A percentile compares a stretch with the other conserved stretches of the same genome.
These are phyloP conservation scores for Aspergillus diversus DNA, from an alignment of 495 filamentous ascomycete genomes.

Conservation along the genomic window DNA sequence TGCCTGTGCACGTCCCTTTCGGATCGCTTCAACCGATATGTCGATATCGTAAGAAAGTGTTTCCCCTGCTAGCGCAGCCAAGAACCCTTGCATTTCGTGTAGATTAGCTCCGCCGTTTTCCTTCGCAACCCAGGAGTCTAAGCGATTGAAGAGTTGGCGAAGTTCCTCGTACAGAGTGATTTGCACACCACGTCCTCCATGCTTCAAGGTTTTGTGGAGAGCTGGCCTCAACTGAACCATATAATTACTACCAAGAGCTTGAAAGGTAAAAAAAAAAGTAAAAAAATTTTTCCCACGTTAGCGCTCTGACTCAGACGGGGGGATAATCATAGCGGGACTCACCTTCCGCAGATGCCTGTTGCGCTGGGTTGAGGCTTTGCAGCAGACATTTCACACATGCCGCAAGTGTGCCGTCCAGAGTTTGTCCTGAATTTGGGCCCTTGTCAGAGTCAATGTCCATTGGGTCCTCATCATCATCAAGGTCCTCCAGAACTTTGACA, in stretches of 20 bases:
- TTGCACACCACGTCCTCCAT: slow-evolving; percentile 46
- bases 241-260: slow-evolving; percentile 35
- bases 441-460: slow-evolving; percentile 69
- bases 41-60: slow-evolving; percentile 41
- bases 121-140: slow-evolving; percentile 34
- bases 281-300: slow-evolving; percentile 28
- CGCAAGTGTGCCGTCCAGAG: slow-evolving; percentile 46
- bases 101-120: slow-evolving; percentile 25
- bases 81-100: slow-evolving; percentile 28
- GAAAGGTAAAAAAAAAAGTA: slow-evolving; percentile 10
- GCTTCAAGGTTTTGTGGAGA: slow-evolving; percentile 38
- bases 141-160: slow-evolving; percentile 41
- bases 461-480: slow-evolving; percentile 57
- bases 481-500: slow-evolving; percentile 57
- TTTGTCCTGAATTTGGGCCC: slow-evolving; percentile 38
- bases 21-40: slow-evolving; percentile 43
- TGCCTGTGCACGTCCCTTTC: slow-evolving; percentile 46
- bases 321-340: slow-evolving; percentile 20
- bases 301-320: slow-evolving; percentile 6
- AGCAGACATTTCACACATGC: slow-evolving; percentile 51
- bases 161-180: slow-evolving; percentile 49
- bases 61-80: slow-evolving; percentile 35
- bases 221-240: slow-evolving; percentile 36
- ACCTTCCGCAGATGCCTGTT: slow-evolving; percentile 35
- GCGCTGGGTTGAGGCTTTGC: slow-evolving; percentile 46